A percentile compares a stretch with the other conserved stretches of the same genome.
These are phyloP conservation scores for Dactylonectria macrodidyma DNA, from an alignment of 2,329 filamentous ascomycete genomes.

Conservation along the genomic window DNA sequence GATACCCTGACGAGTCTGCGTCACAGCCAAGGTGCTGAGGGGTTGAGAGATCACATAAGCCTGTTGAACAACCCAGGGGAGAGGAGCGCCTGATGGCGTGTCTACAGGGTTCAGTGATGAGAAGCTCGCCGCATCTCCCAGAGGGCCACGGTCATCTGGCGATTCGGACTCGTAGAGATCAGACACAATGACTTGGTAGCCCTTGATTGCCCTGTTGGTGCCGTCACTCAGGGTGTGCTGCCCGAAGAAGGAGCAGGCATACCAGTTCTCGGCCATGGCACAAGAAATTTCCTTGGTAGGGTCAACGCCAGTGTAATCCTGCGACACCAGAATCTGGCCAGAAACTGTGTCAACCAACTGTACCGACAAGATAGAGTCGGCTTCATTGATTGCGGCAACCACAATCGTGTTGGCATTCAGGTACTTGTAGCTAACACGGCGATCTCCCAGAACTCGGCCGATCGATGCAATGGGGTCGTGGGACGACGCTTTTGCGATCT, in stretches of 20 bases:
- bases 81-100: slow-evolving; percentile 66
- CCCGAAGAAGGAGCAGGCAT: slow-evolving; percentile 85
- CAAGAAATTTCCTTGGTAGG: slow-evolving; percentile 80
- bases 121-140: slow-evolving; percentile 79
- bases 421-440: slow-evolving; percentile 98
- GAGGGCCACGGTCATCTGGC: slow-evolving; percentile 86
- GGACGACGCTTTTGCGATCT: slow-evolving; percentile 76
- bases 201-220: slow-evolving; percentile 75
- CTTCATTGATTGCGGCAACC: slow-evolving; percentile 77
- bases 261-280: slow-evolving; percentile 94
- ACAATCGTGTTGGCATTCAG: slow-evolving; percentile 89
- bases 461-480: slow-evolving; percentile 96
- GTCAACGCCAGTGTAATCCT: slow-evolving; percentile 82
- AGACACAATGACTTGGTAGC: slow-evolving; percentile 87
- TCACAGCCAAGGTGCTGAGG: slow-evolving; percentile 86
- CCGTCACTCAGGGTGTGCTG: slow-evolving; percentile 71
- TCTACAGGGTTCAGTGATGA: slow-evolving; percentile 82
- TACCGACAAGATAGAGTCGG: slow-evolving; percentile 73
- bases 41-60: slow-evolving; percentile 85
- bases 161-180: slow-evolving; percentile 92
- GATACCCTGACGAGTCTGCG: slow-evolving; percentile 93
- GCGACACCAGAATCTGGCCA: slow-evolving; percentile 82
- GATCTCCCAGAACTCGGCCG: slow-evolving; percentile 91
- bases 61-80: slow-evolving; percentile 85
- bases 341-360: slow-evolving; percentile 91